Evolutionary conservation across 352 stramenopile genomes (phyloP), one percentile per base, ranked within the genome.

Genomic region (Pythium guiyangense): DNA sequence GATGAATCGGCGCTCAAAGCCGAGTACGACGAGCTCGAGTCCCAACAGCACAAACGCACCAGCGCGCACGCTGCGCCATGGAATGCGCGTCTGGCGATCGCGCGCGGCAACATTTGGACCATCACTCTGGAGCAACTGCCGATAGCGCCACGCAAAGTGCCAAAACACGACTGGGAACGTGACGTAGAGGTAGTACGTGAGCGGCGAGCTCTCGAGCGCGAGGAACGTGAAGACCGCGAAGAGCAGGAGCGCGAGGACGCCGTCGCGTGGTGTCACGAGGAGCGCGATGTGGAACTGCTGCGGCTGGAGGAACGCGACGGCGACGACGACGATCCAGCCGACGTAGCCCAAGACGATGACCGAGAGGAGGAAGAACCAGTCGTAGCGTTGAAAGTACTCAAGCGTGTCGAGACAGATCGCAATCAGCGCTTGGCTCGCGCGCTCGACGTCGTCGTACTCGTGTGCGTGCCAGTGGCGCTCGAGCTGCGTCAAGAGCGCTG

Each of bases 311-410:
- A 84, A 87, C 25, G 73, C 78, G 17, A 90, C 59, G 2, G 66
- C 64, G 10, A 93, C 40, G 2, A 92, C 66, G 37, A 74, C 20
- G 34, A 95, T 88, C 83, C 83, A 95, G 52, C 85, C 78, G 1
- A 90, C 26, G 56, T 95, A 95, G 1, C 85, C 85, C 12, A 76
- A 35, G 4, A 92, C 79, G 29, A 95, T 83, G n/a, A 88, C 59
- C 25, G 69, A 76, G 25, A 90, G 68, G 39, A 95, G 64, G 52
- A 92, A 89, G 49, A 88, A 74, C 75, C 85, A 92, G 64, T 95
- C 85, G 62, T 93, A 93, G 40, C 78, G 69, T 63, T 93, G 85
- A 48, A 92, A 88, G 53, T 92, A 91, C 62, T 78, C 67, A 44
- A 93, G 60, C 37, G 78, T 79, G 12, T 73, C 79, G 50, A 94